Conservation (phyloP, 164 flowering plant species). For the Euptelea pleiosperma region DNA sequence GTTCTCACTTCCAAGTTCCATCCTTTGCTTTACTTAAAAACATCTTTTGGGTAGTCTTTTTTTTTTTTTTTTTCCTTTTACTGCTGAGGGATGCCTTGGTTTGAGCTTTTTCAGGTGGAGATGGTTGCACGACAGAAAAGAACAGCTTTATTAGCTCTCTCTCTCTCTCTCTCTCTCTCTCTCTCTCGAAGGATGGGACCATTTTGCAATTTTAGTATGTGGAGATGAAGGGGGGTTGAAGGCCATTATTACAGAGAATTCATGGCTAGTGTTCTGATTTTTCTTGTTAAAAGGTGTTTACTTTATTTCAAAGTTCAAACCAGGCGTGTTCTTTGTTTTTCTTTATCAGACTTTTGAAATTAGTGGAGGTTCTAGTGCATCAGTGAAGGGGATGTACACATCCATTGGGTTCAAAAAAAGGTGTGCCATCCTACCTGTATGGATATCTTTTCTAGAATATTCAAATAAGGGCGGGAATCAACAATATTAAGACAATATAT, state of each 20-base stretch:
- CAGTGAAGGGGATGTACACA: too few species aligned
- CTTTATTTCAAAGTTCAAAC: conserved; percentile 8
- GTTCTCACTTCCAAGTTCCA: background rate
- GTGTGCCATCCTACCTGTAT: too few species aligned
- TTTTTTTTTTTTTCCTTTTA: background rate
- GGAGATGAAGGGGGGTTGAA: background rate
- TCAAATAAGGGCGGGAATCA: too few species aligned
- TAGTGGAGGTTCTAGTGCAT: background rate
- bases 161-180: too few species aligned
- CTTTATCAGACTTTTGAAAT: conserved; percentile 11
- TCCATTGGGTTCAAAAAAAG: too few species aligned
- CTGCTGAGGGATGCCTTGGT: background rate
- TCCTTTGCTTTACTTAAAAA: too few species aligned
- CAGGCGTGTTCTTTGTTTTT: background rate
- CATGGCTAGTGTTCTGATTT: background rate
- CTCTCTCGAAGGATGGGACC: too few species aligned
- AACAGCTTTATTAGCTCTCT: conserved; percentile 49
- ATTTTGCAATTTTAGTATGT: background rate
- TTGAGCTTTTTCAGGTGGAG: conserved; percentile 56
- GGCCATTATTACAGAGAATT: background rate
- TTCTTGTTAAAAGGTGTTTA: background rate
- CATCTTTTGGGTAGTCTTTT: background rate
- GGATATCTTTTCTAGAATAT: too few species aligned
- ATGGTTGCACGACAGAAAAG: conserved; percentile 57
- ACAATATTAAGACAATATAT: too few species aligned